A percentile compares a stretch with the other conserved stretches of the same genome.
Evolutionary conservation across 495 filamentous ascomycete species (phyloP).

Genomic region (Acidomyces sp.): DNA sequence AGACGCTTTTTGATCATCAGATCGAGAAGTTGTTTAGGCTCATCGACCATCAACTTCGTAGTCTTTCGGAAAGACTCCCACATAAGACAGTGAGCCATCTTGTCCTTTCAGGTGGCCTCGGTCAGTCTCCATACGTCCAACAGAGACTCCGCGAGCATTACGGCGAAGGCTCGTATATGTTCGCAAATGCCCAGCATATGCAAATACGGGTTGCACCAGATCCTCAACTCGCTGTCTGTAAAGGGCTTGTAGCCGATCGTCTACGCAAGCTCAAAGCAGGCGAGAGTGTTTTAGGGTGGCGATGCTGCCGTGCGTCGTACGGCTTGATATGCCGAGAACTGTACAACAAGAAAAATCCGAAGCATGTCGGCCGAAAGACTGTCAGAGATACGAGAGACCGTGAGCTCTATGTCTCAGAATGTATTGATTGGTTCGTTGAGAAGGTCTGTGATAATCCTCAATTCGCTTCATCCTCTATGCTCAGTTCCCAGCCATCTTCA

Average conservation of each 20-base stretch:
- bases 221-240: conserved; percentile 32
- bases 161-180: conserved; percentile 11
- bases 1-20: conserved; percentile 43
- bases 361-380: conserved; percentile 16
- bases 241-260: conserved; percentile 29
- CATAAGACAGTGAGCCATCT: conserved; percentile 39
- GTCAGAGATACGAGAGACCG: conserved; percentile 22
- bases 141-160: conserved; percentile 21
- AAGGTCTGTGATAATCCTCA: conserved; percentile 21
- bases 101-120: conserved; percentile 51
- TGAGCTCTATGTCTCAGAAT: conserved; percentile 23
- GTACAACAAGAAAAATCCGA: conserved; percentile 24
- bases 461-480: background rate
- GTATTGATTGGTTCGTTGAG: conserved; percentile 26
- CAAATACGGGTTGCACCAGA: conserved; percentile 27
- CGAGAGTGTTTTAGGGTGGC: conserved; percentile 24
- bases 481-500: conserved; percentile 1
- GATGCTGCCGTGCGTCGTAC: conserved; percentile 26
- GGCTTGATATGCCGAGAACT: conserved; percentile 25
- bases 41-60: conserved; percentile 42
- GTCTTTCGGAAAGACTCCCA: conserved; percentile 35
- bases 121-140: conserved; percentile 50
- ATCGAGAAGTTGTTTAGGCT: conserved; percentile 39
- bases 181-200: conserved; percentile 18
- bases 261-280: conserved; percentile 22